phyloP scores from a whole-genome alignment of 805 yeast species.

The Ogataea wickerhamii region DNA sequence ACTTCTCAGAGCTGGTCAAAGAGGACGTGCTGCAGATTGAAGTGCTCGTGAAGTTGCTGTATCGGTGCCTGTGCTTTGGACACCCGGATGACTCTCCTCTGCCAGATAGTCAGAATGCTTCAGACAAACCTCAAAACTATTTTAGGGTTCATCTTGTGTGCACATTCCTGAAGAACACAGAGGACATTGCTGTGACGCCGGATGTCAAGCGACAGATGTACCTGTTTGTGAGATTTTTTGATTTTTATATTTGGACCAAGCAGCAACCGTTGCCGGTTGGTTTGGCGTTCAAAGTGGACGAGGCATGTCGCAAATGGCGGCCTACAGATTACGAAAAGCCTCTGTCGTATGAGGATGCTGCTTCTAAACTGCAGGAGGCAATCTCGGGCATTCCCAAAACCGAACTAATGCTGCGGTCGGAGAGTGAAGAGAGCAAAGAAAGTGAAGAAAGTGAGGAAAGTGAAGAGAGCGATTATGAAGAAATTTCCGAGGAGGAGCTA shows the following conservation, averaged over 20 bases:
- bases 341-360: constrained; percentile 6
- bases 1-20: constrained; percentile 56
- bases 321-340: constrained; percentile 32
- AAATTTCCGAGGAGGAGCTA: constrained; percentile 15
- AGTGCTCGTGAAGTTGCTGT: constrained; percentile 49
- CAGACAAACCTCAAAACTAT: constrained; percentile 67
- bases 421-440: constrained; percentile 6
- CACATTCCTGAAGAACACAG: constrained; percentile 37
- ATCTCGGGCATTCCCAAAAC: not conserved
- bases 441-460: constrained; percentile 15
- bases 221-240: constrained; percentile 55
- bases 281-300: constrained; percentile 47
- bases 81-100: constrained; percentile 58
- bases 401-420: constrained; percentile 11
- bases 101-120: constrained; percentile 35
- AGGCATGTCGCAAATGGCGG: constrained; percentile 35
- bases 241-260: constrained; percentile 67
- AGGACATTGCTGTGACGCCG: constrained; percentile 7
- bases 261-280: constrained; percentile 61
- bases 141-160: constrained; percentile 63
- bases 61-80: constrained; percentile 59
- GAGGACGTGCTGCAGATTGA: constrained; percentile 42
- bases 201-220: constrained; percentile 21
- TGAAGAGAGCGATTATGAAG: constrained; percentile 14
- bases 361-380: constrained; percentile 17